A percentile compares a stretch with the other conserved stretches of the same genome.
These are phyloP conservation scores for Globisporangium spiculum DNA, from an alignment of 352 stramenopile species.

Conservation along the genomic window DNA sequence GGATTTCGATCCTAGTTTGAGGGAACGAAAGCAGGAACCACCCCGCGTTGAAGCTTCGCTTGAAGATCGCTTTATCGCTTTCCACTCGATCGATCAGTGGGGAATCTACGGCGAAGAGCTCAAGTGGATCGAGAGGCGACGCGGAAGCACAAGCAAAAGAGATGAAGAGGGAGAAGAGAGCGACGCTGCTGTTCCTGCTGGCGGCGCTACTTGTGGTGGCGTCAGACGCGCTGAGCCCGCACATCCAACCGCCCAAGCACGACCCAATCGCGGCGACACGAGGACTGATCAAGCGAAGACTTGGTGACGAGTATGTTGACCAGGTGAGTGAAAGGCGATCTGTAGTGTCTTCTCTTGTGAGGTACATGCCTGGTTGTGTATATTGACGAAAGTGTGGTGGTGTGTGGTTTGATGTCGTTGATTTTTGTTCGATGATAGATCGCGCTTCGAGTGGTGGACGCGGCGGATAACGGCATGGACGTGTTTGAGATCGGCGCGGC, in stretches of 20 bases:
- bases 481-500: conserved; percentile 55
- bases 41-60: conserved; percentile 12
- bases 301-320: conserved; percentile 55
- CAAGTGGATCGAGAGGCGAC: neutral
- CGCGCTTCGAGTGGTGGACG: conserved; percentile 41
- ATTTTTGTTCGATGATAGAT: conserved; percentile 26
- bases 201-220: conserved; percentile 10
- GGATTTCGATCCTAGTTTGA: neutral
- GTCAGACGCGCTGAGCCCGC: conserved; percentile 12
- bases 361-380: too few relatives aligned
- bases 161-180: neutral
- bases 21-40: conserved; percentile 4
- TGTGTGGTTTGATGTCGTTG: too few relatives aligned
- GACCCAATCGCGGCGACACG: conserved; percentile 45
- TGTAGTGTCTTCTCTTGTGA: too few relatives aligned
- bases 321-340: conserved; percentile 25
- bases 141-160: neutral
- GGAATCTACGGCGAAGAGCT: conserved; percentile 10
- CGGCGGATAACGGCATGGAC: conserved; percentile 43
- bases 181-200: conserved; percentile 19
- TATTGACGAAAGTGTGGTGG: too few relatives aligned
- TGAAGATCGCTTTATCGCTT: conserved; percentile 16
- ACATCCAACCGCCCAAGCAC: conserved; percentile 33
- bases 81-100: conserved; percentile 1
- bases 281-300: conserved; percentile 55